A percentile compares a stretch with the other conserved stretches of the same genome.
Conservation (phyloP, 768 basidiomycete genomes). For the Suillus brevipes region DNA sequence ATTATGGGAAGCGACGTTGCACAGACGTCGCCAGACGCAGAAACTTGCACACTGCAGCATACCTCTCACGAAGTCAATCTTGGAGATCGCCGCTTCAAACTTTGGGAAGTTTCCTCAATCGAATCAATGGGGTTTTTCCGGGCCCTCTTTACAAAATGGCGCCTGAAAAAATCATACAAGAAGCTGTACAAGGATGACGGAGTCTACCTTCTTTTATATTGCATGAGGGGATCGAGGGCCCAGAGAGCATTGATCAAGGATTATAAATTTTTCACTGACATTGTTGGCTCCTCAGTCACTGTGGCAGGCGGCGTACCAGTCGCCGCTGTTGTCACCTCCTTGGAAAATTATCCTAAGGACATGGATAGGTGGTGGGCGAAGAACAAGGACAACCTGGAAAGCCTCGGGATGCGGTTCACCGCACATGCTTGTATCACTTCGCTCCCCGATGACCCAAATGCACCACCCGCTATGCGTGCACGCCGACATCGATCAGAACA, state of each 20-base stretch:
- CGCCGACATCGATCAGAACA: slow-evolving; percentile 19
- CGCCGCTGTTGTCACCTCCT: slow-evolving; percentile 32
- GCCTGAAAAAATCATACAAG: slow-evolving; percentile 22
- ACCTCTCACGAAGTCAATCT: slow-evolving; percentile 24
- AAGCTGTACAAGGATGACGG: slow-evolving; percentile 35
- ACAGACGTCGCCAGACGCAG: slow-evolving; percentile 28
- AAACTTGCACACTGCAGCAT: slow-evolving; percentile 39
- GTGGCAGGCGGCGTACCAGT: slow-evolving; percentile 34
- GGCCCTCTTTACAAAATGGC: slow-evolving; percentile 18
- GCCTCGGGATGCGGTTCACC: slow-evolving; percentile 37
- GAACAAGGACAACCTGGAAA: slow-evolving; percentile 33
- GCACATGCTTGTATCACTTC: slow-evolving; percentile 46
- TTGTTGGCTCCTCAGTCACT: slow-evolving; percentile 30
- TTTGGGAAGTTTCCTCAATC: slow-evolving; percentile 38
- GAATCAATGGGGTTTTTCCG: slow-evolving; percentile 25
- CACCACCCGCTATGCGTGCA: background rate
- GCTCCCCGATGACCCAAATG: slow-evolving; percentile 8
- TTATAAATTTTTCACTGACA: slow-evolving; percentile 29
- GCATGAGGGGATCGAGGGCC: slow-evolving; percentile 31
- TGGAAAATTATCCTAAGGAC: slow-evolving; percentile 32
- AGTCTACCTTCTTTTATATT: slow-evolving; percentile 33
- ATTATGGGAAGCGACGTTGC: slow-evolving; percentile 32
- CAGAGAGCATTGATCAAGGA: slow-evolving; percentile 28
- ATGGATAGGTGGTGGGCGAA: slow-evolving; percentile 41
- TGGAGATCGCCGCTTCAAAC: slow-evolving; percentile 13